A percentile compares a stretch with the other conserved stretches of the same genome.
These are phyloP conservation scores for Cardamine resedifolia DNA, from an alignment of 345 rosid genomes.

Conservation along the genomic window DNA sequence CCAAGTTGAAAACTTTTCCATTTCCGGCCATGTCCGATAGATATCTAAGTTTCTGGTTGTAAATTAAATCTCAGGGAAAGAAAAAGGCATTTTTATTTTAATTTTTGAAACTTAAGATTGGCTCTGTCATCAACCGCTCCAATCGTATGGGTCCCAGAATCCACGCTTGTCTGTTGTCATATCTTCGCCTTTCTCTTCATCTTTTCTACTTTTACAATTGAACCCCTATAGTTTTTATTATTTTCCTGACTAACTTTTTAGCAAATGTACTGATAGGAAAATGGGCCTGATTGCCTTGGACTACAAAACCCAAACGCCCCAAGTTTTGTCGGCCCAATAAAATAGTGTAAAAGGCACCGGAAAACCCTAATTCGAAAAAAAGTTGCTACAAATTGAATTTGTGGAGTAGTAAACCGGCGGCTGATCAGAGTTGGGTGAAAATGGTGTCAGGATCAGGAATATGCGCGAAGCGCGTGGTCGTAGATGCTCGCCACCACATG, in stretches of 20 bases:
- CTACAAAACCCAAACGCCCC: neutral
- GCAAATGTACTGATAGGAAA: neutral
- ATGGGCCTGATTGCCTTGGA: neutral
- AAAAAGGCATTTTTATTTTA: neutral
- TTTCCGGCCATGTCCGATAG: slow-evolving; percentile 42
- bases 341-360: neutral
- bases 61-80: neutral
- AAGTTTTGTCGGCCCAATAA: neutral
- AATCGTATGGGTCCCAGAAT: neutral
- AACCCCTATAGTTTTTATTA: neutral
- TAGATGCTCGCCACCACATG: slow-evolving; percentile 90
- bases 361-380: slow-evolving; percentile 21
- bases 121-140: neutral
- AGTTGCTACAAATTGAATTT: neutral
- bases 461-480: slow-evolving; percentile 69
- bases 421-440: slow-evolving; percentile 19
- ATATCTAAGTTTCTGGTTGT: neutral
- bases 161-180: neutral
- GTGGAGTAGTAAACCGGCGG: slow-evolving; percentile 12
- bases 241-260: neutral
- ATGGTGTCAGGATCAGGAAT: slow-evolving; percentile 94
- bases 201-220: neutral
- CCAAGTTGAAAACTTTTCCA: slow-evolving; percentile 50
- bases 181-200: neutral
- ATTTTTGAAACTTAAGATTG: neutral